Percentiles rank a stretch among this genome's conserved stretches.
These are phyloP conservation scores for Phylloporus arenicola DNA, from an alignment of 768 basidiomycete genomes.

Conservation along the genomic window DNA sequence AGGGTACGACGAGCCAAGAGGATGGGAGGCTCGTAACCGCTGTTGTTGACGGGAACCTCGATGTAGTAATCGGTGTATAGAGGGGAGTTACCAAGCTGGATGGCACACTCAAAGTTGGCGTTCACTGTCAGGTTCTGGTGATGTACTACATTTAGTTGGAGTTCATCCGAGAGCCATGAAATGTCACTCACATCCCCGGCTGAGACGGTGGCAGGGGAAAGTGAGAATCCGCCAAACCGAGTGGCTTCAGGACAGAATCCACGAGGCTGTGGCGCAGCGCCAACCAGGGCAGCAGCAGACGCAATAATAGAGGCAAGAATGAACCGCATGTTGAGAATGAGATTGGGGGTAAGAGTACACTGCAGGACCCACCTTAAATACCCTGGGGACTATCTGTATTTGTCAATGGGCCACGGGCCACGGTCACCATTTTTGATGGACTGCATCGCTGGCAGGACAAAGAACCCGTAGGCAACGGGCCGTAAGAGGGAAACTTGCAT, in stretches of 20 bases:
- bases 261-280: slow-evolving; percentile 18
- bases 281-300: slow-evolving; percentile 10
- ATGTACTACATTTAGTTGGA: slow-evolving; percentile 1
- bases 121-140: slow-evolving; percentile 17
- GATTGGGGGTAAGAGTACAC: not conserved
- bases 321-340: slow-evolving; percentile 15
- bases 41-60: slow-evolving; percentile 30
- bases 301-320: slow-evolving; percentile 9
- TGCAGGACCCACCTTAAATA: slow-evolving; percentile 10
- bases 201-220: slow-evolving; percentile 20
- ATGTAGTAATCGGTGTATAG: slow-evolving; percentile 30
- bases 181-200: slow-evolving; percentile 20
- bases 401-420: not conserved
- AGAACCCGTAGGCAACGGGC: slow-evolving; percentile 1
- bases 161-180: not conserved
- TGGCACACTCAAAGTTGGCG: slow-evolving; percentile 25
- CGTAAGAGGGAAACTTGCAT: too few relatives aligned
- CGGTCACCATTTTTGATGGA: not conserved
- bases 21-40: slow-evolving; percentile 27
- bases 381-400: not conserved
- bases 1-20: slow-evolving; percentile 22
- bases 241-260: slow-evolving; percentile 20
- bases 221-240: slow-evolving; percentile 12
- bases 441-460: slow-evolving; percentile 1
- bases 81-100: slow-evolving; percentile 15